Evolutionary conservation across 2,329 filamentous ascomycete genomes (phyloP), one percentile per base, ranked within the genome.

Genomic region (Daldinia sp.): DNA sequence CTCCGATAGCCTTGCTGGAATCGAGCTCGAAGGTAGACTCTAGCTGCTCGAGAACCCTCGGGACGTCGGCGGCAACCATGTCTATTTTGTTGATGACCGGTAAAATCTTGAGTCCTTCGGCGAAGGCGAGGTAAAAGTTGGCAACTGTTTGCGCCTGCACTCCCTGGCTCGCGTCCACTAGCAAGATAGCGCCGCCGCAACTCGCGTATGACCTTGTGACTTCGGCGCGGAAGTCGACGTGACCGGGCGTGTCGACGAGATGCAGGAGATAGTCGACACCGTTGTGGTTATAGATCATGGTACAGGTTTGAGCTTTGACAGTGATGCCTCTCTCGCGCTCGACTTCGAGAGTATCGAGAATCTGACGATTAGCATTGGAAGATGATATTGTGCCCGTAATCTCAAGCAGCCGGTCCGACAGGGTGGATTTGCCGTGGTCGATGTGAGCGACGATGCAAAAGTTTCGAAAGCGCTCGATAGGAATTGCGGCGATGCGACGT

Each of bases 381-480:
- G 92, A 87, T 74, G 92, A 84, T 71, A 99, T 98, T 6, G 95
- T 98, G 20, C 96, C 95, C 0, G 96, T 99, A 71, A 97, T 85
- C 84, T 99, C 96, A 69, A 99, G 87, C 60, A 99, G 84, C 2
- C 96, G 91, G 77, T 99, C 96, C 73, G 92, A 95, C 60, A 99
- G 89, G 4, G 96, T 99, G 78, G 93, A 97, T 82, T 99, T 99
- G 76, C 96, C 96, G 89, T 99, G 96, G 80, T 99, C 96, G 78
- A 99, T 97, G 80, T 99, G 96, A 9, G 96, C 96, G 58, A 99
- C 95, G 76, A 99, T 98, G 81, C 96, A 99, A 80, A 99, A 99
- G 81, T 99, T 99, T 70, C 96, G 91, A 74, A 89, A 95, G 20
- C 92, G 88, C 64, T 92, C 89, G 75, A 94, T 91, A 2, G 92